Percentiles rank a stretch among this genome's conserved stretches.
These are phyloP conservation scores for Elongisporangium anandrum DNA, from an alignment of 352 stramenopile genomes.

Conservation along the genomic window DNA sequence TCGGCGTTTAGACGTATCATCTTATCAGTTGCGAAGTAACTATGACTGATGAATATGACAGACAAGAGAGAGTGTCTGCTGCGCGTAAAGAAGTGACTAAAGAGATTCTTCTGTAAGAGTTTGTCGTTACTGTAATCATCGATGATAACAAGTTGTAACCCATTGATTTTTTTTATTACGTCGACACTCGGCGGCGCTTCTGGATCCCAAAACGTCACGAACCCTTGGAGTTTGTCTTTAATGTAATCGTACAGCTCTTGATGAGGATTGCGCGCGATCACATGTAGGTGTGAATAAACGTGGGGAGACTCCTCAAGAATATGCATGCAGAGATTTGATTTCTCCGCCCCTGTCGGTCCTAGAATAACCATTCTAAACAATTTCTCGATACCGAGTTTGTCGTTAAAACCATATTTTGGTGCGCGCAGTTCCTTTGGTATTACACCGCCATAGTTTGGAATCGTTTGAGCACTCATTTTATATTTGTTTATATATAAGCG, in stretches of 20 bases:
- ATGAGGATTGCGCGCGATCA: conserved; percentile 15
- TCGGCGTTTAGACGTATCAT: conserved; percentile 29
- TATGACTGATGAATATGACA: conserved; percentile 22
- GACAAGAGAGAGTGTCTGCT: conserved; percentile 17
- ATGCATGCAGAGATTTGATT: conserved; percentile 19
- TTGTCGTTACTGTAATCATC: conserved; percentile 28
- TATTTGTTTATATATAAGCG: no score
- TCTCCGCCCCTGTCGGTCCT: conserved; percentile 6
- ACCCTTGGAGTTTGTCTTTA: conserved; percentile 19
- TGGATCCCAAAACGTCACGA: conserved; percentile 18
- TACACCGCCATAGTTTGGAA: no score
- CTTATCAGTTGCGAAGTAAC: conserved; percentile 28
- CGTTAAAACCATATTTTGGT: no score
- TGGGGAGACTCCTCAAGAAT: conserved; percentile 19
- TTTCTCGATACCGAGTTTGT: no score
- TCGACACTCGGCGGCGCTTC: conserved; percentile 17
- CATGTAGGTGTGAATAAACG: conserved; percentile 18
- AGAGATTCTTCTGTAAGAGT: conserved; percentile 21
- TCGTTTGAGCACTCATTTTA: no score
- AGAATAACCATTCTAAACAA: conserved; percentile 18
- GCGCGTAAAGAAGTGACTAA: conserved; percentile 24
- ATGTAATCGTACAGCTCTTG: conserved; percentile 24
- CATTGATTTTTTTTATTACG: conserved; percentile 14
- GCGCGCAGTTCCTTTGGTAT: no score
- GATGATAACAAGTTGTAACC: conserved; percentile 21